phyloP scores from a whole-genome alignment of 495 filamentous ascomycete species.

The Hamigera avellanea region DNA sequence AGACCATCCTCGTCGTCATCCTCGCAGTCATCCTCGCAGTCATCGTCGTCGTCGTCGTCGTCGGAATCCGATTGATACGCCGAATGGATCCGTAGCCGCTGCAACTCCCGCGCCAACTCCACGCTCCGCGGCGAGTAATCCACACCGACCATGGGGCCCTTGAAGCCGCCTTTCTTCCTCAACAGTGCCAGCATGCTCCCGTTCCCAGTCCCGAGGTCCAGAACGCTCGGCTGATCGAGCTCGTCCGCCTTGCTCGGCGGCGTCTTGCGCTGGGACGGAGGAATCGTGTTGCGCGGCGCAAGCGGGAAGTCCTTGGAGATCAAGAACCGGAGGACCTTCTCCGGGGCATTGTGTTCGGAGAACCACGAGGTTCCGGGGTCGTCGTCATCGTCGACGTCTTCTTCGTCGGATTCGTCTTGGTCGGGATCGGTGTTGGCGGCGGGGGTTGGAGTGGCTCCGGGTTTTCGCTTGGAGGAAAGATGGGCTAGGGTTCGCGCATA shows the following conservation, averaged over 20 bases:
- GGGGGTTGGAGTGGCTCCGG: not conserved
- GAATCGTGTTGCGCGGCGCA: slow-evolving; percentile 17
- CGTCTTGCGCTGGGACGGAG: slow-evolving; percentile 1
- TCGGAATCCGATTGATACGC: slow-evolving; percentile 27
- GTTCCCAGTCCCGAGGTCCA: slow-evolving; percentile 85
- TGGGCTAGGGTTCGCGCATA: slow-evolving; percentile 32
- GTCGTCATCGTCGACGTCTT: slow-evolving; percentile 26
- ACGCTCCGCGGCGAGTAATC: slow-evolving; percentile 75
- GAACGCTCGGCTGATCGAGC: slow-evolving; percentile 31
- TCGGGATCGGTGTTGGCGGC: not conserved
- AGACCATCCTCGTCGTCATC: slow-evolving; percentile 12
- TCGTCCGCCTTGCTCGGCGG: slow-evolving; percentile 5
- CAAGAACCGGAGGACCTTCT: slow-evolving; percentile 36
- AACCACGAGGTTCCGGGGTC: slow-evolving; percentile 43
- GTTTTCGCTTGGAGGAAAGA: slow-evolving; percentile 18
- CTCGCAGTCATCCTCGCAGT: slow-evolving; percentile 9
- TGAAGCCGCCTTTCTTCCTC: slow-evolving; percentile 43
- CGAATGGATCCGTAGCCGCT: slow-evolving; percentile 25
- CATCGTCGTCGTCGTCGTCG: slow-evolving; percentile 9
- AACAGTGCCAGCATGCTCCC: slow-evolving; percentile 76
- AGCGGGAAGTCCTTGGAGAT: slow-evolving; percentile 25
- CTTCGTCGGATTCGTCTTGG: slow-evolving; percentile 5
- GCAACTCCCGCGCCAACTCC: slow-evolving; percentile 48
- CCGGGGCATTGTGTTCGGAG: slow-evolving; percentile 37
- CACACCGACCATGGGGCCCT: slow-evolving; percentile 64